A percentile compares a stretch with the other conserved stretches of the same genome.
These are phyloP conservation scores for Spatholobus suberectus DNA, from an alignment of 306 rosid genomes.

Conservation along the genomic window DNA sequence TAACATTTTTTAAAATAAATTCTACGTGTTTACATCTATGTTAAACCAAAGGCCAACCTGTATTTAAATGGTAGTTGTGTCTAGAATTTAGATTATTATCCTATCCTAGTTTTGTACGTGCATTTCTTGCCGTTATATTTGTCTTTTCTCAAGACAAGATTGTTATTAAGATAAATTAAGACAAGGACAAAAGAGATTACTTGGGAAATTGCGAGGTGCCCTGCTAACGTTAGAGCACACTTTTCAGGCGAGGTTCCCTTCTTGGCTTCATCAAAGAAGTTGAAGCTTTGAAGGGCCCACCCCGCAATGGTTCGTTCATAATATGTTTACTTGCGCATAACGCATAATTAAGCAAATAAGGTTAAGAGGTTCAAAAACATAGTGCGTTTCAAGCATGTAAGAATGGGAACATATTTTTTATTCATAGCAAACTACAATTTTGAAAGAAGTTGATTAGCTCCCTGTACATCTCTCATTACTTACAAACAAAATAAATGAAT, in stretches of 20 bases:
- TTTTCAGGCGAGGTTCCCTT: slow-evolving; percentile 17
- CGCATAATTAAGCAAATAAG: neutral
- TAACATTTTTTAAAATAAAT: neutral
- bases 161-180: neutral
- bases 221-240: neutral
- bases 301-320: neutral
- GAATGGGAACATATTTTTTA: slow-evolving; percentile 22
- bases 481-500: slow-evolving; percentile 34
- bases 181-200: neutral
- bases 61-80: neutral
- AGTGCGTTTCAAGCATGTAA: neutral
- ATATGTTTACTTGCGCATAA: slow-evolving; percentile 2
- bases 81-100: neutral
- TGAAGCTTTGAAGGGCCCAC: slow-evolving; percentile 16
- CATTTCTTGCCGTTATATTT: neutral
- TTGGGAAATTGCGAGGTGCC: slow-evolving; percentile 38
- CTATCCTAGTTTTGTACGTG: neutral
- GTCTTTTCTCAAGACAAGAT: neutral
- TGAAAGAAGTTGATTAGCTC: slow-evolving; percentile 35
- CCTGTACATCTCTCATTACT: slow-evolving; percentile 46
- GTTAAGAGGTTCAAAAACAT: neutral
- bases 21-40: neutral
- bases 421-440: slow-evolving; percentile 36
- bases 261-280: slow-evolving; percentile 38
- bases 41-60: neutral